Conservation (phyloP, 805 yeast species). For the Yarrowia sp. region DNA sequence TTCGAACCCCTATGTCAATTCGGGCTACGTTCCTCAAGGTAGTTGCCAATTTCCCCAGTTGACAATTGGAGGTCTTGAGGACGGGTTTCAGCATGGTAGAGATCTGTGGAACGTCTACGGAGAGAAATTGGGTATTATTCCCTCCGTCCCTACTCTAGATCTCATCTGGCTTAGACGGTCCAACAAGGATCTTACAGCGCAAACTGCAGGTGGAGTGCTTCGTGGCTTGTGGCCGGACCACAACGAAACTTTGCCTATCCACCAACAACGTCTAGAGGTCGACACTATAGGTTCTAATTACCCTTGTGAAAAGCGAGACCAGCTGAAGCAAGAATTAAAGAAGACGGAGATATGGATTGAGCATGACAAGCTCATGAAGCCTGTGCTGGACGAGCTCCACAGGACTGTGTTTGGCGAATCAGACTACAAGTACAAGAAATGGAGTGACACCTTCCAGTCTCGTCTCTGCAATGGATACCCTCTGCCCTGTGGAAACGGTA, state of each 20-base stretch:
- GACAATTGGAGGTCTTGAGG: constrained; percentile 42
- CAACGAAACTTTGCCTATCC: constrained; percentile 35
- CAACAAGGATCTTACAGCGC: constrained; percentile 41
- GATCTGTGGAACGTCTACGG: constrained; percentile 43
- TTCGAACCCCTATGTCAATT: not conserved
- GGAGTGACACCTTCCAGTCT: constrained; percentile 43
- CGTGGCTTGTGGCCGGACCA: constrained; percentile 43
- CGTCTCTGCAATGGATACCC: constrained; percentile 41
- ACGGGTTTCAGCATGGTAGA: constrained; percentile 42
- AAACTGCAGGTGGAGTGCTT: constrained; percentile 41
- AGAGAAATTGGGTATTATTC: constrained; percentile 39
- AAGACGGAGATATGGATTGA: constrained; percentile 39
- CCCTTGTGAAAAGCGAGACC: constrained; percentile 38
- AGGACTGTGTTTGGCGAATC: constrained; percentile 2
- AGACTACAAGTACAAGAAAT: constrained; percentile 37
- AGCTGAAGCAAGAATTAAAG: constrained; percentile 34
- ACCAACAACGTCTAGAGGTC: constrained; percentile 34
- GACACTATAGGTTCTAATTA: constrained; percentile 43
- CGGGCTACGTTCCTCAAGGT: not conserved
- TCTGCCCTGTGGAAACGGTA: constrained; percentile 37
- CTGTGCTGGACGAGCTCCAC: not conserved
- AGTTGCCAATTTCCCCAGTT: constrained; percentile 44
- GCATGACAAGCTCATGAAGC: not conserved
- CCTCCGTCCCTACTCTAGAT: constrained; percentile 36
- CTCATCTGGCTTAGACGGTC: not conserved